Evolutionary conservation across 441 rosid species (phyloP).

Genomic region (Brassica balearica): DNA sequence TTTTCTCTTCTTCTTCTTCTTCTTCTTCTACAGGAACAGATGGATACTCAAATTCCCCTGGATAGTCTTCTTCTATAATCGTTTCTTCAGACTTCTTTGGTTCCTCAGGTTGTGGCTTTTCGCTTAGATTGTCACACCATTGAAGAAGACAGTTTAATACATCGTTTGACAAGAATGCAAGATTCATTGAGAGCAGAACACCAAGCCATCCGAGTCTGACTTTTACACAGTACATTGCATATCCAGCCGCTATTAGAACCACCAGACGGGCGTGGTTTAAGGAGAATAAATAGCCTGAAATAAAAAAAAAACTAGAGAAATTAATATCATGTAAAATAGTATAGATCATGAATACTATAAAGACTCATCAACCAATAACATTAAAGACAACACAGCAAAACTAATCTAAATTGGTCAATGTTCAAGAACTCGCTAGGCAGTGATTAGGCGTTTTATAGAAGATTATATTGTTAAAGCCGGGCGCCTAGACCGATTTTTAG

Average conservation of each 20-base stretch:
- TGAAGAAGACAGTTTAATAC: slow-evolving; percentile 71
- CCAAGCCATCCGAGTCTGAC: slow-evolving; percentile 98
- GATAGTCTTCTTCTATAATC: slow-evolving; percentile 66
- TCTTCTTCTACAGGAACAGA: slow-evolving; percentile 53
- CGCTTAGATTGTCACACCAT: slow-evolving; percentile 82
- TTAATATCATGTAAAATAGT: slow-evolving; percentile 8
- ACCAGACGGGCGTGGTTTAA: slow-evolving; percentile 90
- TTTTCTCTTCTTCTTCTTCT: slow-evolving; percentile 59
- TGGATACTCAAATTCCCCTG: slow-evolving; percentile 66
- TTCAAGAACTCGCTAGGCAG: neutral
- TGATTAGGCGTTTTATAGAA: neutral
- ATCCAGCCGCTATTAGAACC: slow-evolving; percentile 73
- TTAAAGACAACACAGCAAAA: neutral
- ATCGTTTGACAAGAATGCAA: slow-evolving; percentile 95
- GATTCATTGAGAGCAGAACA: slow-evolving; percentile 80
- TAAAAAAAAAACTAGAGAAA: slow-evolving; percentile 36
- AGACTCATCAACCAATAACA: slow-evolving; percentile 9
- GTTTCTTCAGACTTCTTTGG: slow-evolving; percentile 62
- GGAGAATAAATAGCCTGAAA: slow-evolving; percentile 92
- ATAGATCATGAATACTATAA: neutral
- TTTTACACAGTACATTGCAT: slow-evolving; percentile 86
- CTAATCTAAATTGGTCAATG: slow-evolving; percentile 6
- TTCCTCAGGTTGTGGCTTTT: slow-evolving; percentile 65
- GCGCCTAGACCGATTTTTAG: too few relatives aligned
- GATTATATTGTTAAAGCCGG: too few relatives aligned